phyloP scores from a whole-genome alignment of 1,139 yeast species.

The Spathaspora jeffriesii region DNA sequence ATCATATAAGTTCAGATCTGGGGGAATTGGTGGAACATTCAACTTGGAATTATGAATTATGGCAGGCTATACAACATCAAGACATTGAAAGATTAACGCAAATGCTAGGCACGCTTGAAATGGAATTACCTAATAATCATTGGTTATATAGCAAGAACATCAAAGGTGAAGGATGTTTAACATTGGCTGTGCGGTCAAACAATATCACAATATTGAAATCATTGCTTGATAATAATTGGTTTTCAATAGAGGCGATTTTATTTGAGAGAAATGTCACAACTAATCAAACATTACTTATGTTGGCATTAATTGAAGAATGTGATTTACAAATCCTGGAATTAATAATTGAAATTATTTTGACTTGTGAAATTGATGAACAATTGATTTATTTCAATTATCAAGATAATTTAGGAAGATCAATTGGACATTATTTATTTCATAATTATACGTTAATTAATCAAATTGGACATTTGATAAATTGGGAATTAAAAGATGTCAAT shows the following conservation, averaged over 20 bases:
- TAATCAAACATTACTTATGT: slow-evolving; percentile 56
- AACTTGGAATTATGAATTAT: slow-evolving; percentile 48
- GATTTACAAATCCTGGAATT: slow-evolving; percentile 42
- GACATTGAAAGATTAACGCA: slow-evolving; percentile 20
- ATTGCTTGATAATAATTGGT: slow-evolving; percentile 47
- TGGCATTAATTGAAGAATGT: slow-evolving; percentile 60
- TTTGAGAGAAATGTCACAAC: slow-evolving; percentile 57
- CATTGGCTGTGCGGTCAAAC: slow-evolving; percentile 50
- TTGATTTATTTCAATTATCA: slow-evolving; percentile 46
- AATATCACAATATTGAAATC: slow-evolving; percentile 44
- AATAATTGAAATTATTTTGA: slow-evolving; percentile 48
- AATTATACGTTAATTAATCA: slow-evolving; percentile 50
- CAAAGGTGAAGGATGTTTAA: slow-evolving; percentile 68
- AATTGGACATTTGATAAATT: slow-evolving; percentile 62
- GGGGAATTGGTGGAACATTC: slow-evolving; percentile 47
- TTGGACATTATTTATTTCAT: slow-evolving; percentile 77
- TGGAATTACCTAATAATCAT: slow-evolving; percentile 32
- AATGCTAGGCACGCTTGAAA: slow-evolving; percentile 22
- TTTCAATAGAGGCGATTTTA: slow-evolving; percentile 66
- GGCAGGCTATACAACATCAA: slow-evolving; percentile 50
- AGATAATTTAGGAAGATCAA: slow-evolving; percentile 57
- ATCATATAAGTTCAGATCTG: slow-evolving; percentile 44
- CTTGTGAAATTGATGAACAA: slow-evolving; percentile 47
- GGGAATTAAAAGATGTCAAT: slow-evolving; percentile 68
- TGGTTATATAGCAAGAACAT: slow-evolving; percentile 53